These are phyloP conservation scores for Bryopsis sp. DNA, from an alignment of 139 green algal species.

Conservation along the genomic window DNA sequence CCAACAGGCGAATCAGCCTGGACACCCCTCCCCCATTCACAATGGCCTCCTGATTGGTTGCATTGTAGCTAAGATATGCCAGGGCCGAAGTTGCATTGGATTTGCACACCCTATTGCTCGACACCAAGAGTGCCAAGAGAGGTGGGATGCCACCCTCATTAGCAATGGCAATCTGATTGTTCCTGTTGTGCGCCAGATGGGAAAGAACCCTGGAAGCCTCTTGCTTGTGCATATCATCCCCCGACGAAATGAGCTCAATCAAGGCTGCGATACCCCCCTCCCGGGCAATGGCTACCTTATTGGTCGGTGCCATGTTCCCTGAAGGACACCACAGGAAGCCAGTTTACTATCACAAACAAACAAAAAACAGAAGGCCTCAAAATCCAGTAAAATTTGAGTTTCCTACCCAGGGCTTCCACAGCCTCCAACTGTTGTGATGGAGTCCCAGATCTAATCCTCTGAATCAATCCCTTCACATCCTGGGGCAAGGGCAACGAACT, in stretches of 20 bases:
- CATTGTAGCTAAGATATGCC: slow-evolving; percentile 12
- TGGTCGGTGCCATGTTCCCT: slow-evolving; percentile 8
- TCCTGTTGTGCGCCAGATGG: slow-evolving; percentile 17
- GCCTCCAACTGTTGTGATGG: slow-evolving; percentile 4
- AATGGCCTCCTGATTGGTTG: slow-evolving; percentile 13
- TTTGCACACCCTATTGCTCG: slow-evolving; percentile 12
- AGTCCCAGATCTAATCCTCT: not conserved
- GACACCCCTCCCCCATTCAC: slow-evolving; percentile 8
- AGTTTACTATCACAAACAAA: too few species aligned
- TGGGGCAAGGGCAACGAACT: too few species aligned
- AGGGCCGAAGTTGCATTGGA: slow-evolving; percentile 17
- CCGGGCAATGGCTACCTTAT: slow-evolving; percentile 4
- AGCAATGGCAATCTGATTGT: slow-evolving; percentile 17
- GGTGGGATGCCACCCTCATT: not conserved
- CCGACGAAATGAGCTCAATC: slow-evolving; percentile 4
- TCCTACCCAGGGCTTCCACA: slow-evolving; percentile 4
- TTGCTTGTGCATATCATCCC: slow-evolving; percentile 13
- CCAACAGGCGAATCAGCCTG: slow-evolving; percentile 11
- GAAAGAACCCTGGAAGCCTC: slow-evolving; percentile 14
- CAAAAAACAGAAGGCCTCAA: too few species aligned
- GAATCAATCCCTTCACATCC: too few species aligned
- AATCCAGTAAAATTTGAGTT: too few species aligned
- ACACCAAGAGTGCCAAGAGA: slow-evolving; percentile 1
- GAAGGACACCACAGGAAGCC: too few species aligned
- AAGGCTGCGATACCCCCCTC: slow-evolving; percentile 9